Percentiles rank a stretch among this genome's conserved stretches.
phyloP scores from a whole-genome alignment of 1,139 yeast genomes.

The Candida dubliniensis region DNA sequence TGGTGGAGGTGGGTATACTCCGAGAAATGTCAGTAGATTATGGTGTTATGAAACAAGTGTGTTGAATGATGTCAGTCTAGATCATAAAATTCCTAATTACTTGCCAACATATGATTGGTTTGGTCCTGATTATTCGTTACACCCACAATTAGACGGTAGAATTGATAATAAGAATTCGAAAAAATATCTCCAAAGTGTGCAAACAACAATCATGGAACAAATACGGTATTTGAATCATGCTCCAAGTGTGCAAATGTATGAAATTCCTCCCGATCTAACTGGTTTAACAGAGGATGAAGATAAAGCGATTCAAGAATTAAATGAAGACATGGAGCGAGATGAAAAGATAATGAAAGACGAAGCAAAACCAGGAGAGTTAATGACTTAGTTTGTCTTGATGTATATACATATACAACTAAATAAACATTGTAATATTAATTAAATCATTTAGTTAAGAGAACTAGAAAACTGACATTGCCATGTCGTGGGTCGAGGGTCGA shows the following conservation, averaged over 20 bases:
- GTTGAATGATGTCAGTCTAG: conserved; percentile 74
- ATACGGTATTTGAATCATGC: conserved; percentile 83
- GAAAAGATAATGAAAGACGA: conserved; percentile 26
- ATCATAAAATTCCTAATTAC: conserved; percentile 71
- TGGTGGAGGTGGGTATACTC: conserved; percentile 99
- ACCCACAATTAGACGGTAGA: conserved; percentile 86
- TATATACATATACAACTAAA: not conserved
- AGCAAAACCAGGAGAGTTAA: conserved; percentile 24
- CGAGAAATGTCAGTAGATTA: conserved; percentile 93
- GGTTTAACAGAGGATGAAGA: conserved; percentile 67
- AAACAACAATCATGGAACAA: conserved; percentile 77
- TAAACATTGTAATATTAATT: conserved; percentile 3
- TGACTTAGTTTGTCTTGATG: conserved; percentile 1
- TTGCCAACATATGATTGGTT: conserved; percentile 86
- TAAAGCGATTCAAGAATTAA: conserved; percentile 48
- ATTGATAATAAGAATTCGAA: conserved; percentile 86
- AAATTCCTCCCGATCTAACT: conserved; percentile 80
- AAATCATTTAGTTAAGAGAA: not conserved
- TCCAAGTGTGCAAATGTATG: conserved; percentile 92
- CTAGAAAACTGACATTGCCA: too few species aligned
- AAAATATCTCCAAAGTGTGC: conserved; percentile 79
- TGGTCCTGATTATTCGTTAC: conserved; percentile 88
- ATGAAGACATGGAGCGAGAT: conserved; percentile 38
- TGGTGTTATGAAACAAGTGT: conserved; percentile 96
- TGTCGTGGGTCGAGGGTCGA: too few species aligned